Evolutionary conservation across 441 rosid species (phyloP), one percentile per base, ranked within the genome.

Genomic region (Sinapis alba): DNA sequence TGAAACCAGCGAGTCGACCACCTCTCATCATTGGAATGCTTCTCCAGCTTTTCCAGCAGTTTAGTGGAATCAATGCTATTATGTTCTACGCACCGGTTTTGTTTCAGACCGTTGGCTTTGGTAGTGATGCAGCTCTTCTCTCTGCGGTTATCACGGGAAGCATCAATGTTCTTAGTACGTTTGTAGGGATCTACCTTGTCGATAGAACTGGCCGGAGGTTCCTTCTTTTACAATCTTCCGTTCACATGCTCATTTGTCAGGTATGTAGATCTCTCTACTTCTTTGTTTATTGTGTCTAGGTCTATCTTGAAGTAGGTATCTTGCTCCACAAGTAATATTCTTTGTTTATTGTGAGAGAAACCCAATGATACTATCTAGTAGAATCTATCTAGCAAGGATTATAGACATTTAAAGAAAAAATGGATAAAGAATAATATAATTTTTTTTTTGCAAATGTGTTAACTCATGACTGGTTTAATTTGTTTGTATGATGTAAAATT

Each of bases 41-140:
- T 68, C 72, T 75, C 19, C 79, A 75, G 63, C 21, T 75, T 15
- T 75, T 75, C 56, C 79, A 75, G 38, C 79, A 75, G 1, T 75
- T 68, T 4, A 75, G 74, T n/a, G 79, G 79, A 36, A 75, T 75
- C 74, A 75, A 75, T 18, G 79, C 79, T 43, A 67, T 75, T 23
- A 84, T 91, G 95, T 91, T 88, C 67, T 91, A 89, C 13, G 89
- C 97, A 3, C 92, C 90, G 0, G 85, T 91, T 23, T 71, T 91
- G 76, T 89, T 89, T 57, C 90, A 91, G 69, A 88, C 89, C 0
- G 85, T 89, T 7, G 93, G 97, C 2, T 91, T 88, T 72, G 83
- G 83, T 50, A 81, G 43, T 7, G 79, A 83, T 27, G 89, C 87
- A 2, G 80, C 97, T 0, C 69, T 91, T 68, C 71, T 86, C 56